Evolutionary conservation across 2,329 filamentous ascomycete species (phyloP).

Genomic region (Didymella glomerata): DNA sequence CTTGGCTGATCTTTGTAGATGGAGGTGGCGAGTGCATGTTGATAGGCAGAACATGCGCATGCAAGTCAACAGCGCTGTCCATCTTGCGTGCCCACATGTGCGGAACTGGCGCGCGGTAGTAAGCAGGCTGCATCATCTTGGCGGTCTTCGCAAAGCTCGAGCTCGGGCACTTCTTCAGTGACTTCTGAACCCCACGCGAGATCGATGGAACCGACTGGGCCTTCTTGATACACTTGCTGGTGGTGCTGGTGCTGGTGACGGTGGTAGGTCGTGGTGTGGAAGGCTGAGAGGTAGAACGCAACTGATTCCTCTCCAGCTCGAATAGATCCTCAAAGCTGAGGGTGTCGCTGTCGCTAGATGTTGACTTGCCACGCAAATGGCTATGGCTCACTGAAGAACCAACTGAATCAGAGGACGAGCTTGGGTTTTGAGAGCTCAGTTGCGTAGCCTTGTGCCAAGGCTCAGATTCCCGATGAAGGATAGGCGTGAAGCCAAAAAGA

Average conservation of each 20-base stretch:
- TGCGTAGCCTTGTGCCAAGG: slow-evolving; percentile 64
- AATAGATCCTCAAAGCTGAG: slow-evolving; percentile 45
- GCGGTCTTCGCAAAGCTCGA: slow-evolving; percentile 55
- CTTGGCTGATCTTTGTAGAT: slow-evolving; percentile 38
- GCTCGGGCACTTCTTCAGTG: slow-evolving; percentile 29
- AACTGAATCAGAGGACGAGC: slow-evolving; percentile 43
- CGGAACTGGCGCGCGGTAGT: slow-evolving; percentile 55
- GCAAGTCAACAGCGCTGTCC: slow-evolving; percentile 56
- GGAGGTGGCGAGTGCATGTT: slow-evolving; percentile 39
- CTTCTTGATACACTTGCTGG: slow-evolving; percentile 35
- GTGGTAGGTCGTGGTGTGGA: slow-evolving; percentile 41
- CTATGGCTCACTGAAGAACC: slow-evolving; percentile 43
- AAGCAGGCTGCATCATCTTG: slow-evolving; percentile 65
- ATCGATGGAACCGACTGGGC: slow-evolving; percentile 34
- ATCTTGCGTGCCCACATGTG: slow-evolving; percentile 64
- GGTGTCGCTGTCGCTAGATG: slow-evolving; percentile 44
- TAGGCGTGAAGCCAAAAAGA: slow-evolving; percentile 56
- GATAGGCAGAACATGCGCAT: slow-evolving; percentile 55
- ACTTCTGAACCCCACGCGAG: slow-evolving; percentile 37
- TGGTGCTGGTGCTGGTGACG: slow-evolving; percentile 6
- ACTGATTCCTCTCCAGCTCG: slow-evolving; percentile 37
- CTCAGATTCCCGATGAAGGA: slow-evolving; percentile 59
- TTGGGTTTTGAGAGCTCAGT: slow-evolving; percentile 61
- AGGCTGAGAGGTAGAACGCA: slow-evolving; percentile 44
- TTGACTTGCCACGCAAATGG: slow-evolving; percentile 43